Base-by-base conservation (phyloP, 306 rosid genomes). In the Adenanthera pavonina region DNA sequence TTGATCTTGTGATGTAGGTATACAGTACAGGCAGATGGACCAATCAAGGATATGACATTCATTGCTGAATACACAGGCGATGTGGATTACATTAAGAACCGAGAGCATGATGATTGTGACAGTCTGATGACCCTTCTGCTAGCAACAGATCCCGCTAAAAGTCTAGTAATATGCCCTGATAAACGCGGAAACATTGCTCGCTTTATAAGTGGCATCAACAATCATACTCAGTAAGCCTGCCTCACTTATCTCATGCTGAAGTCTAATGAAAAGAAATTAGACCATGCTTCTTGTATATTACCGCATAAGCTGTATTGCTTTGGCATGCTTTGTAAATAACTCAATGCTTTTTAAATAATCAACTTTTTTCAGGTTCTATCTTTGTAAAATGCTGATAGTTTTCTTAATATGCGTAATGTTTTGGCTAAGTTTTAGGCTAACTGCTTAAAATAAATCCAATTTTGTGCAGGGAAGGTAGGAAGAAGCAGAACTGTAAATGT, bases 401-500 rank as follows among this genome's bases (percentile, higher is more conserved):
- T 59, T 74, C 78, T 19, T 57, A 33, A 25, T 35, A 61, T 76
- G 73, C 78, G 43, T 8, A 52, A 53, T 76, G 68, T 17, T 62
- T 40, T 73, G 76, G 72, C 51, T 76, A 76, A 38, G 72, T 81
- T 65, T 16, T 80, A 66, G 30, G 57, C 74, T 76, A 52, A 75
- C 71, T 83, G 83, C 76, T 86, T 80, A 80, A 79, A 82, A n/a
- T 71, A 76, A 75, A 65, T 85, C 72, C 64, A 44, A 81, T 66
- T 76, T 77, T 83, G 71, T 91, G 94, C 97, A 93, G 97, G 91
- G 97, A 90, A 48, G 89, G 97, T 72, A 90, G 82, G 88, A 93
- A 89, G 91, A 93, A 91, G 89, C 94, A 81, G 89, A 93, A 93
- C 74, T 91, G 97, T 83, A 93, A 91, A 88, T 93, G 97, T 84